phyloP scores from a whole-genome alignment of 169 alveolate genomes.

The Cryptosporidium canis region DNA sequence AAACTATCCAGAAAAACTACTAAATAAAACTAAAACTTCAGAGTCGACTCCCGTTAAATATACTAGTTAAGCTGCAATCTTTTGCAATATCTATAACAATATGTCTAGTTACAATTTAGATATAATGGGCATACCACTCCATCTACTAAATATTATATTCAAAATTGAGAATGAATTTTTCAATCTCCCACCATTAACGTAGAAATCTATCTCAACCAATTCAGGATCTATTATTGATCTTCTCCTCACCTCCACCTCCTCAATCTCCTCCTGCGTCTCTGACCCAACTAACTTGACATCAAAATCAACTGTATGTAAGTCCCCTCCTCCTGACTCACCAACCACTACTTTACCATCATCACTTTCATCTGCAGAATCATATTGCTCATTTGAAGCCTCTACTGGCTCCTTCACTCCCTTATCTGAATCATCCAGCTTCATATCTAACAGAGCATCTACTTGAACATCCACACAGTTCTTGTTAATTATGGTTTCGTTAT shows the following conservation, averaged over 20 bases:
- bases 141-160: slow-evolving; percentile 34
- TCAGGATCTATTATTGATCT: slow-evolving; percentile 34
- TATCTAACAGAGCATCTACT: not conserved
- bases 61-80: not conserved
- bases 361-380: no score
- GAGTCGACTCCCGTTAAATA: not conserved
- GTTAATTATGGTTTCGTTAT: not conserved
- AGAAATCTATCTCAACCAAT: slow-evolving; percentile 48
- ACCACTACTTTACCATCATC: no score
- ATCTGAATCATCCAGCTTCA: not conserved
- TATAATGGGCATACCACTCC: slow-evolving; percentile 65
- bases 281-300: not conserved
- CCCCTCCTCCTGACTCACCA: not conserved
- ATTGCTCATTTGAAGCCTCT: no score
- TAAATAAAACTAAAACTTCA: not conserved
- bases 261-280: not conserved
- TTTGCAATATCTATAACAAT: not conserved
- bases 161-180: slow-evolving; percentile 32
- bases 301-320: not conserved
- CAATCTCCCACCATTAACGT: slow-evolving; percentile 2
- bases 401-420: not conserved
- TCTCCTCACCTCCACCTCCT: not conserved
- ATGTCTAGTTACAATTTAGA: slow-evolving; percentile 14
- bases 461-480: not conserved
- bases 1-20: not conserved